phyloP scores from a whole-genome alignment of 306 rosid species.

The Sindora glabra region DNA sequence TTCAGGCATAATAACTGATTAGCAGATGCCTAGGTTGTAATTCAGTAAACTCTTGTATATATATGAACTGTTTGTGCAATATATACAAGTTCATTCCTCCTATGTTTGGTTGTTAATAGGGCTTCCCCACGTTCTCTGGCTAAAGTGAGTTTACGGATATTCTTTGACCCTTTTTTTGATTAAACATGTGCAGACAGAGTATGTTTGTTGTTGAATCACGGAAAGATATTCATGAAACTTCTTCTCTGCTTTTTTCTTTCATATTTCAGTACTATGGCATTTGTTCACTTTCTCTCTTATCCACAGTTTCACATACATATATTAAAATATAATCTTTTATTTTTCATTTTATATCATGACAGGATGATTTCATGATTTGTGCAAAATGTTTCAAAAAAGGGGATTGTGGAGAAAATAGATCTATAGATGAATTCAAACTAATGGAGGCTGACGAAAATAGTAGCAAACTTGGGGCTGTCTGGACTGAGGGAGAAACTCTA shows the following conservation, averaged over 20 bases:
- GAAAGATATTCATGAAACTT: too few species aligned
- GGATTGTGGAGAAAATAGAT: constrained; percentile 63
- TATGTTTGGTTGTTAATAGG: background rate
- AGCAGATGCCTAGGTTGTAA: background rate
- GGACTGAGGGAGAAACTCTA: constrained; percentile 89
- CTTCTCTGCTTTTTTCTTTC: too few species aligned
- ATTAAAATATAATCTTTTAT: background rate
- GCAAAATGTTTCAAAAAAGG: constrained; percentile 57
- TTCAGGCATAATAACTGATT: background rate
- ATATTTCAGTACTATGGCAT: too few species aligned
- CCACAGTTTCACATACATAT: background rate
- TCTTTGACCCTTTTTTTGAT: background rate
- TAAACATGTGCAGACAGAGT: background rate
- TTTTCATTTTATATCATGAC: constrained; percentile 23
- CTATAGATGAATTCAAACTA: constrained; percentile 48
- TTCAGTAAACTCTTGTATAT: background rate
- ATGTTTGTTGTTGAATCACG: background rate
- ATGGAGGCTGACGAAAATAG: constrained; percentile 35
- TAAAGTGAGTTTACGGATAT: background rate
- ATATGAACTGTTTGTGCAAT: background rate
- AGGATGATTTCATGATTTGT: constrained; percentile 62
- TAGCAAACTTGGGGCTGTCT: constrained; percentile 29
- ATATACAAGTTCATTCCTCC: background rate
- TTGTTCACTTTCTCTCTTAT: too few species aligned
- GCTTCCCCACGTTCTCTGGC: background rate